phyloP scores from a whole-genome alignment of 345 rosid genomes.

The Rhizophora mangle region DNA sequence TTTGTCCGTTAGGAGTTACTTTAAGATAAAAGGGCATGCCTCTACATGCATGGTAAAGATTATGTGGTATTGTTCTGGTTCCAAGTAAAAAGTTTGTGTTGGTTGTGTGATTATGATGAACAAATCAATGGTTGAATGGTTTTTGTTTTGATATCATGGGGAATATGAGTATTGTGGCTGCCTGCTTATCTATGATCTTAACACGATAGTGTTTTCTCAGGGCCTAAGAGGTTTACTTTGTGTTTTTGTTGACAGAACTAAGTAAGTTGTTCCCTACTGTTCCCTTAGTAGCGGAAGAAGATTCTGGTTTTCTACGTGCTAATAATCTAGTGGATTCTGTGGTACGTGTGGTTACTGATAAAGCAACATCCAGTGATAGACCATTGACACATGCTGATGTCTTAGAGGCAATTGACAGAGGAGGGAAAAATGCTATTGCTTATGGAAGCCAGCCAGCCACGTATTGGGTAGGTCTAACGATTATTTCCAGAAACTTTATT shows the following conservation, averaged over 20 bases:
- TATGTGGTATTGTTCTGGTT: no score
- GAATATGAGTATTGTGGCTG: no score
- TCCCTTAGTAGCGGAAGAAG: constrained; percentile 95
- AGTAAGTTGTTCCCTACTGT: constrained; percentile 68
- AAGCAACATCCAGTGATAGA: constrained; percentile 36
- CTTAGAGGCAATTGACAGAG: constrained; percentile 82
- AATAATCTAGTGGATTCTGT: constrained; percentile 68
- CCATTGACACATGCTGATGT: constrained; percentile 56
- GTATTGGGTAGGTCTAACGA: constrained; percentile 60
- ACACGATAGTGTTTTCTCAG: not conserved
- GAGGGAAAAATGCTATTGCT: constrained; percentile 52
- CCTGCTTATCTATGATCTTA: not conserved
- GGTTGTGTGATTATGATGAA: no score
- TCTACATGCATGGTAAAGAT: no score
- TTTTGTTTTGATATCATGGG: no score
- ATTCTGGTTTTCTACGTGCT: constrained; percentile 60
- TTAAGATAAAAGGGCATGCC: no score
- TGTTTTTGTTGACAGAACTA: constrained; percentile 49
- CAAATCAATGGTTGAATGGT: no score
- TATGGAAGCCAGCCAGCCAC: constrained; percentile 69
- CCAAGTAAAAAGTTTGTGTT: no score
- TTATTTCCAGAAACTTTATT: not conserved
- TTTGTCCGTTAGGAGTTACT: no score
- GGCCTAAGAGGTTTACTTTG: constrained; percentile 1
- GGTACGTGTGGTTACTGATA: constrained; percentile 48